Conservation (phyloP, 2,329 filamentous ascomycete genomes). For the Chalara sp. region DNA sequence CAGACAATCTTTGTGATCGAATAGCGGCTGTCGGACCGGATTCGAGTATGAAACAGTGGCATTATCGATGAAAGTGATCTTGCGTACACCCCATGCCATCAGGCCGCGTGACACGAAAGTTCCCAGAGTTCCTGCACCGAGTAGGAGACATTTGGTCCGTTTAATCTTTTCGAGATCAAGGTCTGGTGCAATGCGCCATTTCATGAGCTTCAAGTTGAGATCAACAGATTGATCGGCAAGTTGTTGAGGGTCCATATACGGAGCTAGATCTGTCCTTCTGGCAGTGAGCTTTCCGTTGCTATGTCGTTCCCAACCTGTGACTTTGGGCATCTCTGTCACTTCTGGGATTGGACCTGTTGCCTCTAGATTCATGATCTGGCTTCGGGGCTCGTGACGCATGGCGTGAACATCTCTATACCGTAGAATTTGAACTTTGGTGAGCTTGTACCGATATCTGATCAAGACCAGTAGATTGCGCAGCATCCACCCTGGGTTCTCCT, state of each 20-base stretch:
- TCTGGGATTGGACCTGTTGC: constrained; percentile 20
- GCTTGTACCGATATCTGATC: constrained; percentile 72
- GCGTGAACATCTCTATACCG: constrained; percentile 83
- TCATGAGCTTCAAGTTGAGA: constrained; percentile 95
- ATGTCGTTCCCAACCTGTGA: constrained; percentile 92
- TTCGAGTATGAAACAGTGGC: constrained; percentile 93
- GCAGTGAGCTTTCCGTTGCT: constrained; percentile 69
- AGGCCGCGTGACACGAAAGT: constrained; percentile 89
- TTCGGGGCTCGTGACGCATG: constrained; percentile 72
- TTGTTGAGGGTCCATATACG: constrained; percentile 86
- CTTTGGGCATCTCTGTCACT: constrained; percentile 63
- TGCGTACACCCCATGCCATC: constrained; percentile 91
- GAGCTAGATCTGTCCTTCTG: constrained; percentile 73
- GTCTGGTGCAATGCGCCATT: constrained; percentile 90
- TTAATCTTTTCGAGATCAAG: constrained; percentile 87
- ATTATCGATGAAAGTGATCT: constrained; percentile 95
- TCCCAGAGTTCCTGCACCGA: constrained; percentile 88
- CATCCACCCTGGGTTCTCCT: constrained; percentile 85
- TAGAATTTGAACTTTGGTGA: constrained; percentile 73
- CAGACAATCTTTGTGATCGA: constrained; percentile 82
- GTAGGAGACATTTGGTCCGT: constrained; percentile 78
- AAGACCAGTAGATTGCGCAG: constrained; percentile 83
- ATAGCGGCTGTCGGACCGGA: constrained; percentile 89
- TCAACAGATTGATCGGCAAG: constrained; percentile 93
- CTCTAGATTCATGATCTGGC: constrained; percentile 58